These are phyloP conservation scores for Tricholoma terreum DNA, from an alignment of 768 basidiomycete species.

Conservation along the genomic window DNA sequence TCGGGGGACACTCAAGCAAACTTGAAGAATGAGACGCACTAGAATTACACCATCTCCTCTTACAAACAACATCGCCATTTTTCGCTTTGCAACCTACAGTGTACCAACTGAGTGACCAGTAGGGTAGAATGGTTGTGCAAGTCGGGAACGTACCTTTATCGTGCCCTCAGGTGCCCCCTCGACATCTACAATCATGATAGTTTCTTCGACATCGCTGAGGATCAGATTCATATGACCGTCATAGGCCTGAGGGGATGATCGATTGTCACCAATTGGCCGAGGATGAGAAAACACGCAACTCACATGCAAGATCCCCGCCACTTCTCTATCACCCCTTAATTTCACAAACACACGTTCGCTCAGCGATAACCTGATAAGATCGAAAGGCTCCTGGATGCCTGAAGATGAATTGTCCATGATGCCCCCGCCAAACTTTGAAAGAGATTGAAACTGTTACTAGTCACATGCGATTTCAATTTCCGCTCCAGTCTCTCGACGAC, in stretches of 20 bases:
- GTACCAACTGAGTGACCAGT: not conserved
- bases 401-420: slow-evolving; percentile 68
- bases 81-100: slow-evolving; percentile 81
- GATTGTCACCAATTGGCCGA: slow-evolving; percentile 3
- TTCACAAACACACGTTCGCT: slow-evolving; percentile 99
- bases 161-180: slow-evolving; percentile 62
- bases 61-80: slow-evolving; percentile 97
- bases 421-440: slow-evolving; percentile 5
- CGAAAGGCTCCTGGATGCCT: slow-evolving; percentile 93
- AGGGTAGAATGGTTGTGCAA: not conserved
- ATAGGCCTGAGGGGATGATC: slow-evolving; percentile 68
- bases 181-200: slow-evolving; percentile 93
- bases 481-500: slow-evolving; percentile 19
- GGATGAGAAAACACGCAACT: slow-evolving; percentile 25
- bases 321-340: slow-evolving; percentile 88
- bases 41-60: slow-evolving; percentile 96
- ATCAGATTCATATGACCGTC: slow-evolving; percentile 99
- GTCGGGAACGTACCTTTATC: slow-evolving; percentile 52
- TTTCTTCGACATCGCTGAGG: slow-evolving; percentile 96
- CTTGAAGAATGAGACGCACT: slow-evolving; percentile 44
- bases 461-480: slow-evolving; percentile 30
- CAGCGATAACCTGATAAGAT: slow-evolving; percentile 92
- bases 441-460: not conserved
- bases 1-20: slow-evolving; percentile 7
- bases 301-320: slow-evolving; percentile 91